These are phyloP conservation scores for Cercospora brassicicola DNA, from an alignment of 2,329 filamentous ascomycete species.

Conservation along the genomic window DNA sequence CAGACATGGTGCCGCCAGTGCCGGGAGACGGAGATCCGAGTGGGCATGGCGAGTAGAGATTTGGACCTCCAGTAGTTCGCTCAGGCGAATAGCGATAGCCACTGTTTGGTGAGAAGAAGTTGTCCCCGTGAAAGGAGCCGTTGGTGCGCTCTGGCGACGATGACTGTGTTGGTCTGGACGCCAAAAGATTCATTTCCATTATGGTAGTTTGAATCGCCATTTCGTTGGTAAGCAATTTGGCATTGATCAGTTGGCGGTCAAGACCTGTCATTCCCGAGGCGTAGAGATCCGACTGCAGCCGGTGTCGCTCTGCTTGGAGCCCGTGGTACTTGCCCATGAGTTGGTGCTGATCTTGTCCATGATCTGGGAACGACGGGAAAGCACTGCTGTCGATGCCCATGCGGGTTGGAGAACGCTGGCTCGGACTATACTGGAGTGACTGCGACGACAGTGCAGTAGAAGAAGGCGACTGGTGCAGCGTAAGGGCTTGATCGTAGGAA, in stretches of 20 bases:
- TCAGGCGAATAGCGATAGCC: neutral
- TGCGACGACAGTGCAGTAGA: neutral
- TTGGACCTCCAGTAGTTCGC: neutral
- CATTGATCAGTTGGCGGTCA: neutral
- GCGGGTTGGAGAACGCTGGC: neutral
- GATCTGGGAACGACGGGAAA: neutral
- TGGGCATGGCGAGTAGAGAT: neutral
- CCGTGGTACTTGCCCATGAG: neutral
- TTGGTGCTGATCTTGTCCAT: neutral
- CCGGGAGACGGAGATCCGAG: neutral
- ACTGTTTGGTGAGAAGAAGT: neutral
- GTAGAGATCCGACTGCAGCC: neutral
- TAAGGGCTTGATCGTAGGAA: neutral
- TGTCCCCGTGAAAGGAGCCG: neutral
- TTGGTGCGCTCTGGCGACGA: neutral
- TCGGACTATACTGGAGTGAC: neutral
- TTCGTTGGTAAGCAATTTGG: neutral
- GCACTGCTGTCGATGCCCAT: neutral
- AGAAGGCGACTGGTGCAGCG: neutral
- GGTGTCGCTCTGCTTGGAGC: neutral
- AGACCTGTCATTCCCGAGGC: neutral
- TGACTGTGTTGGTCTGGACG: neutral
- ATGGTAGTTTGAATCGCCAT: neutral
- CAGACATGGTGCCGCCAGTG: neutral
- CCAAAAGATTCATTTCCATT: constrained; percentile 1